Percentiles rank a stretch among this genome's conserved stretches.
Conservation (phyloP, 2,329 filamentous ascomycete genomes). For the Colletotrichum orchidophilum region DNA sequence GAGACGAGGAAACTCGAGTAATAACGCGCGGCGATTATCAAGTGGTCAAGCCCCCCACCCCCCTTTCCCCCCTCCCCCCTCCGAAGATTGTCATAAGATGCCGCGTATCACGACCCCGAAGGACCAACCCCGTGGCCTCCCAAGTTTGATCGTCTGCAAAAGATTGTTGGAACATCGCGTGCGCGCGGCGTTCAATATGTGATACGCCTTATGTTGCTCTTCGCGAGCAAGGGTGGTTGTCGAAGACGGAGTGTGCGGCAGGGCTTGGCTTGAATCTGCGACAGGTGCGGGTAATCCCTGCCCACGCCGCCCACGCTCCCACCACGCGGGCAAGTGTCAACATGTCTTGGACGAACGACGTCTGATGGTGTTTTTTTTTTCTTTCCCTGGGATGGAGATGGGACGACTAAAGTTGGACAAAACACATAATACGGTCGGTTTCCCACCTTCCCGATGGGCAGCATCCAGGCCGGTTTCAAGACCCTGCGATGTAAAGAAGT, state of each 20-base stretch:
- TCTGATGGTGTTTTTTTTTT: background rate
- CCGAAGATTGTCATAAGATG: conserved; percentile 4
- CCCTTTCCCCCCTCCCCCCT: background rate
- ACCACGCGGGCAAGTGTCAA: background rate
- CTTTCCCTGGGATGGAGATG: background rate
- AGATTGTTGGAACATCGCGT: conserved; percentile 5
- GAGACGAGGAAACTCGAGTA: background rate
- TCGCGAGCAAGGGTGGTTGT: background rate
- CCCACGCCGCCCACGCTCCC: background rate
- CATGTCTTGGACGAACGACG: background rate
- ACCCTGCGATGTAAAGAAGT: background rate
- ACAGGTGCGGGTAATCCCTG: background rate
- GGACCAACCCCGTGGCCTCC: background rate
- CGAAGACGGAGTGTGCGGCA: background rate
- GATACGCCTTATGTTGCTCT: background rate
- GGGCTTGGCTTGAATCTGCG: background rate
- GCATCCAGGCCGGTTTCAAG: background rate
- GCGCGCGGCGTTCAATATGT: background rate
- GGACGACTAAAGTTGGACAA: background rate
- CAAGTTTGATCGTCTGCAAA: conserved; percentile 15
- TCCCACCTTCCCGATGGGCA: background rate
- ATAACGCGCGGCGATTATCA: background rate
- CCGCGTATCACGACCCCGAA: background rate
- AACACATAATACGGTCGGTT: background rate
- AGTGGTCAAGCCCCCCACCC: background rate